These are phyloP conservation scores for Chytriomyces hyalinus DNA, from an alignment of 192 early-diverging fungal species.

Conservation along the genomic window DNA sequence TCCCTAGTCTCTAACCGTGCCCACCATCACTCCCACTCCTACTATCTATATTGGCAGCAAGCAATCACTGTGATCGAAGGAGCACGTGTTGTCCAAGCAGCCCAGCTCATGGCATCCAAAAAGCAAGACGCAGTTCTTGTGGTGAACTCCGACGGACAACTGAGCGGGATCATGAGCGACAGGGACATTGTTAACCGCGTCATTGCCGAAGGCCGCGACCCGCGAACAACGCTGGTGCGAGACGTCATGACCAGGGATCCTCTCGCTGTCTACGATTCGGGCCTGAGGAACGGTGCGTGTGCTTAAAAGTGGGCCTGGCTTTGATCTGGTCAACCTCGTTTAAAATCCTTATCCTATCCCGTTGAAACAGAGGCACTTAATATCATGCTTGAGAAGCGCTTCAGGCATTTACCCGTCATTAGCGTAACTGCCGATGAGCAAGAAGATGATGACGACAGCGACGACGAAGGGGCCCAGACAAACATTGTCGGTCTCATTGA, in stretches of 20 bases:
- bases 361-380: conserved; percentile 46
- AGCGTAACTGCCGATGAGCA: conserved; percentile 33
- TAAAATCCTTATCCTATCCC: too few relatives aligned
- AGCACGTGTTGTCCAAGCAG: conserved; percentile 55
- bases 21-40: too few relatives aligned
- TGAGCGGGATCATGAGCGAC: conserved; percentile 95
- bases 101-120: conserved; percentile 89
- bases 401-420: conserved; percentile 62
- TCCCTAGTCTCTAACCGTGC: too few relatives aligned
- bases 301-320: conserved; percentile 6
- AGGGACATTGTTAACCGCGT: conserved; percentile 98
- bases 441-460: conserved; percentile 35
- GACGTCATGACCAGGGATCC: conserved; percentile 92
- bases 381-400: conserved; percentile 55
- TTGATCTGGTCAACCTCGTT: too few relatives aligned
- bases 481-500: conserved; percentile 57
- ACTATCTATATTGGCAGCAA: too few relatives aligned
- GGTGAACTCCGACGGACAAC: conserved; percentile 87
- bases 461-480: conserved; percentile 6
- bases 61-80: conserved; percentile 75
- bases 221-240: conserved; percentile 64
- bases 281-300: conserved; percentile 51
- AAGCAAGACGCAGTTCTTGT: conserved; percentile 92
- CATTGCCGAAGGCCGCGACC: conserved; percentile 73
- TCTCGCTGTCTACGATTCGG: conserved; percentile 77